phyloP scores from a whole-genome alignment of 2,329 filamentous ascomycete species.

The Geosmithia putterillii region DNA sequence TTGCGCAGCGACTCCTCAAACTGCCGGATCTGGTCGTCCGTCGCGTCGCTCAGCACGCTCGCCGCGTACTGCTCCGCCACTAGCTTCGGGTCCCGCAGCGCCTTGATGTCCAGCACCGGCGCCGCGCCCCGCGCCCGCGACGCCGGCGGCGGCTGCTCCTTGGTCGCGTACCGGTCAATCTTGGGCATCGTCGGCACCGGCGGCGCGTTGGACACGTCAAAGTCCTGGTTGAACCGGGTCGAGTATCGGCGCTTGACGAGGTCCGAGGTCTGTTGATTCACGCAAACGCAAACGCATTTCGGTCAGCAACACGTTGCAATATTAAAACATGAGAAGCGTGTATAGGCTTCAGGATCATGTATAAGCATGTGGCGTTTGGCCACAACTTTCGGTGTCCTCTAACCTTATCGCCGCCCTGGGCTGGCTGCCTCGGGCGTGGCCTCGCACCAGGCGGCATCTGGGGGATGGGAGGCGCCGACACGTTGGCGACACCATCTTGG shows the following conservation, averaged over 20 bases:
- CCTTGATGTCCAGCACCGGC: conserved; percentile 62
- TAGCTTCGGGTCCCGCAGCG: conserved; percentile 67
- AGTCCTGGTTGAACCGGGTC: conserved; percentile 76
- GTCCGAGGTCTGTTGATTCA: conserved; percentile 49
- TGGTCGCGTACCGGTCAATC: conserved; percentile 43
- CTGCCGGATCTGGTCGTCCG: conserved; percentile 73
- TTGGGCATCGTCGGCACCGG: conserved; percentile 58
- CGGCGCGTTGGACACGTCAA: conserved; percentile 57
- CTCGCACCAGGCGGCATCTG: conserved; percentile 13
- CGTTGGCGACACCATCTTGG: conserved; percentile 25
- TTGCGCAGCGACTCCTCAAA: conserved; percentile 68
- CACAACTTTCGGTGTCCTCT: too few relatives aligned
- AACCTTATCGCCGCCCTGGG: conserved; percentile 44
- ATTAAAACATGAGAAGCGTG: background rate
- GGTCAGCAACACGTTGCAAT: background rate
- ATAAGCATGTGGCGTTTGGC: too few relatives aligned
- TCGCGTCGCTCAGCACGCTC: conserved; percentile 66
- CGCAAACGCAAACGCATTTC: background rate
- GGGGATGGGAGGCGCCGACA: conserved; percentile 7
- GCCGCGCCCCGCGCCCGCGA: conserved; percentile 39
- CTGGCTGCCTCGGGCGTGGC: conserved; percentile 33
- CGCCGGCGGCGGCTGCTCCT: conserved; percentile 27
- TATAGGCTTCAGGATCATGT: background rate
- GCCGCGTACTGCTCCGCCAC: conserved; percentile 69
- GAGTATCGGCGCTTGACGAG: conserved; percentile 92